Percentiles rank a stretch among this genome's conserved stretches.
These are phyloP conservation scores for Lichtheimia ornata DNA, from an alignment of 371 early-diverging fungal species.

Conservation along the genomic window DNA sequence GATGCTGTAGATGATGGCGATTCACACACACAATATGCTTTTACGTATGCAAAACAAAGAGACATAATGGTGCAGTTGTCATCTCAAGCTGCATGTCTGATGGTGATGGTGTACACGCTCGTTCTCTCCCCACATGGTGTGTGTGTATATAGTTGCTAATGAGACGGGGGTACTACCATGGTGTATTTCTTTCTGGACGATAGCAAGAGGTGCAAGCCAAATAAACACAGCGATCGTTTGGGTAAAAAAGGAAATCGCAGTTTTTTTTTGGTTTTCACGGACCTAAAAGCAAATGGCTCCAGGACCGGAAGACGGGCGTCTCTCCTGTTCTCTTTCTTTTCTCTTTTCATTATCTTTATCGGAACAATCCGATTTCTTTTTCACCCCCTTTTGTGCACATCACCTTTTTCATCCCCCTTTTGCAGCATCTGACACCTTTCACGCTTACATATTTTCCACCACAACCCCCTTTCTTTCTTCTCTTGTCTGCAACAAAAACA, in stretches of 20 bases:
- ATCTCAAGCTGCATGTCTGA: constrained; percentile 9
- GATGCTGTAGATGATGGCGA: too few relatives aligned
- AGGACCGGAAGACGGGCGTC: neutral
- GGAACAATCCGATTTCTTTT: constrained; percentile 1
- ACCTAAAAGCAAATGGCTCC: constrained; percentile 3
- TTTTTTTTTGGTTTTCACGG: constrained; percentile 5
- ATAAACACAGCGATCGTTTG: constrained; percentile 5
- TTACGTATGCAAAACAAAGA: too few relatives aligned
- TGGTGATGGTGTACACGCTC: neutral
- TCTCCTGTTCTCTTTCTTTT: constrained; percentile 4
- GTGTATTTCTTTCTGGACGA: constrained; percentile 1
- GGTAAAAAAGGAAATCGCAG: constrained; percentile 2
- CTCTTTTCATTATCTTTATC: constrained; percentile 2
- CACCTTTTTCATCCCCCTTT: neutral
- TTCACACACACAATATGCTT: too few relatives aligned
- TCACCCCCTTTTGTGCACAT: neutral
- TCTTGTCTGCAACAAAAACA: constrained; percentile 15
- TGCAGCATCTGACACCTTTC: neutral
- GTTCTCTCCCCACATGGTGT: too few relatives aligned
- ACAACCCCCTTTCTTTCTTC: constrained; percentile 6
- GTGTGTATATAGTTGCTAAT: neutral
- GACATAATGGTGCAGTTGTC: constrained; percentile 1
- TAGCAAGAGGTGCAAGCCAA: constrained; percentile 2
- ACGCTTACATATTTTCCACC: constrained; percentile 6
- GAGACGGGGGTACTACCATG: neutral